Evolutionary conservation across 139 green algal species (phyloP).

Genomic region (Auxenochlorella pyrenoidosa): DNA sequence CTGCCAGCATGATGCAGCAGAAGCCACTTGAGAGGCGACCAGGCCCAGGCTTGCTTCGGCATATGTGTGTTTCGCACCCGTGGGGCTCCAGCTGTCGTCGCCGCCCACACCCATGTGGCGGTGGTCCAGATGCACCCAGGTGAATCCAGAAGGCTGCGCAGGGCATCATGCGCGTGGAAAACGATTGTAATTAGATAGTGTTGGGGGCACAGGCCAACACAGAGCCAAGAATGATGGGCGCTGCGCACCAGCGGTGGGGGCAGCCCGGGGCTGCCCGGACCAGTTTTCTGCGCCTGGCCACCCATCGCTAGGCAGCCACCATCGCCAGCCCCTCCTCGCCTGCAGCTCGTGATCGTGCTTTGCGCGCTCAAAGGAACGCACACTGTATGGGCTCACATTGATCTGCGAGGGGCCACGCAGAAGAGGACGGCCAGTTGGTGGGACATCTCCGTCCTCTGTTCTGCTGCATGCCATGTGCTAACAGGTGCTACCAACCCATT

Average conservation of each 20-base stretch:
- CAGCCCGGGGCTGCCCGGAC: no score
- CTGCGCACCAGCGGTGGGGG: no score
- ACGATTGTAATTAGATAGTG: not conserved
- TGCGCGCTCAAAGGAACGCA: slow-evolving; percentile 57
- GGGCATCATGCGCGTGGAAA: not conserved
- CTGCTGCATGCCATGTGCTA: no score
- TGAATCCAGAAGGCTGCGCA: slow-evolving; percentile 28
- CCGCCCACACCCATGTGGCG: slow-evolving; percentile 94
- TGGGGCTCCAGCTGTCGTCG: slow-evolving; percentile 94
- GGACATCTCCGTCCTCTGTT: not conserved
- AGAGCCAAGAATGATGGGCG: not conserved
- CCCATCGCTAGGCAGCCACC: not conserved
- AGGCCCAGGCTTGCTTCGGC: no score
- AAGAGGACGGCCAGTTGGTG: not conserved
- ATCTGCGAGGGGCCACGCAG: slow-evolving; percentile 40
- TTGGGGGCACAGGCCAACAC: not conserved
- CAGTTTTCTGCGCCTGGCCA: not conserved
- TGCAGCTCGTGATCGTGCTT: slow-evolving; percentile 79
- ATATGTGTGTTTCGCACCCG: slow-evolving; percentile 52
- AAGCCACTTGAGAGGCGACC: not conserved
- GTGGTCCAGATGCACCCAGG: slow-evolving; percentile 86
- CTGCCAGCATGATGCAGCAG: not conserved
- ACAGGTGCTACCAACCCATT: no score
- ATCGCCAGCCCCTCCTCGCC: not conserved
- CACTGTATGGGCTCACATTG: slow-evolving; percentile 48